Base-by-base conservation (phyloP, 2,329 filamentous ascomycete species). In the Aspergillus terreus region DNA sequence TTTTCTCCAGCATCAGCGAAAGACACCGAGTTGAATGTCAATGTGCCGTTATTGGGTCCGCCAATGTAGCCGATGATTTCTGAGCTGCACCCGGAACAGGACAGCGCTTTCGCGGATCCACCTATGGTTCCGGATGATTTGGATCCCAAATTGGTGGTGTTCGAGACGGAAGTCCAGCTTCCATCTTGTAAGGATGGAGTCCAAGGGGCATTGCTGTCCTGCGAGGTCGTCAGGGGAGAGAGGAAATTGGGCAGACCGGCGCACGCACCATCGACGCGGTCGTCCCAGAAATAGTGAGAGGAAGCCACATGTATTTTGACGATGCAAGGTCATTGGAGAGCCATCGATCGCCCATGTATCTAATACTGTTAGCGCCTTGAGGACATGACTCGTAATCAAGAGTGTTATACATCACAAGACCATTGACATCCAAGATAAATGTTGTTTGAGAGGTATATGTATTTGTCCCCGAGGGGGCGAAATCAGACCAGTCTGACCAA, bases 301-400 rank as follows among this genome's bases (percentile, higher is more conserved):
- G 84, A 0, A 87, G 74, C 84, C 84, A 87, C 38, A 87, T 70
- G 59, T 87, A 87, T 0, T 82, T 85, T 47, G 78, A 81, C 0
- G 78, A 71, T 66, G 78, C 79, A 0, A 88, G 74, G 55, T 87
- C 83, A n/a, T 66, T 64, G 4, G 75, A 78, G 0, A 81, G 67
- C 85, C 85, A 88, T 19, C 85, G 79, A 67, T 88, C 85, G 17
- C 85, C 85, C 68, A 86, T 79, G 67, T 87, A 88, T 55, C 56
- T 58, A 19, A 11, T 27, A 4, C 11, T 2, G 36, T 56, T 33
- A 43, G 17, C 21, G 23, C 6, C 23, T 23, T 23, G 6, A 2
- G 23, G 1, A 23, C 4, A 23, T 23, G 6, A 23, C 23, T 6
- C 4, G 23, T 2, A 23, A 5, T 23, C 23, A 6, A 5, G 6